Evolutionary conservation across 495 filamentous ascomycete species (phyloP), one percentile per base, ranked within the genome.

Genomic region (Neurospora cerealis): DNA sequence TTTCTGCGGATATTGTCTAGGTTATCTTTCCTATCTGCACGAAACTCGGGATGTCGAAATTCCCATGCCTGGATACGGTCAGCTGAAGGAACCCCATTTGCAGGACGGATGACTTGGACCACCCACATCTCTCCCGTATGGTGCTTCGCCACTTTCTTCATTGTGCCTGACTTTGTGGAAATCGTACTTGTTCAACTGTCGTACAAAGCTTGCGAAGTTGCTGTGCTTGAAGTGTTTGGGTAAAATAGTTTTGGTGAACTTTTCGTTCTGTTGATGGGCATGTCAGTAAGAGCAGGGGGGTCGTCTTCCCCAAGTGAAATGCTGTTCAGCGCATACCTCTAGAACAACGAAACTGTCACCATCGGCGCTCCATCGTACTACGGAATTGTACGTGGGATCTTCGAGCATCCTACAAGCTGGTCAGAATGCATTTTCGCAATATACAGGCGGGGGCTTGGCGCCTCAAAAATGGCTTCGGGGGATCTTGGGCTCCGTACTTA

Each of bases 141-240:
- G 95, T 71, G 93, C 95, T 76, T 94, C 92, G 69, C 93, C 93
- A 78, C 87, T 95, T 78, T 98, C 96, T 79, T 99, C 96, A 77
- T 95, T 98, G 79, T 97, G 94, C 75, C 96, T 89, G 66, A 99
- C 96, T 87, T 99, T 99, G 85, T 98, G 96, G 77, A 99, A 99
- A 82, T 98, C 96, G 82, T 97, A 99, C 81, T 99, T 99, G 86
- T 99, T 99, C 69, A 99, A 85, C 82, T 99, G 96, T 77, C 96
- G 92, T 60, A 99, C 96, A 77, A 99, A 99, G 84, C 94, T 97
- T 54, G 96, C 96, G 81, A 99, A 98, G 81, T 99, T 99, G 89
- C 93, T 97, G 83, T 98, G 95, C 84, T 98, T 99, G 87, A 98
- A 98, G 80, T 99, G 96, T 80, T 97, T 97, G 1, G 96, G 96